phyloP scores from a whole-genome alignment of 805 yeast genomes.

The Starmerella khaoyaiensis region DNA sequence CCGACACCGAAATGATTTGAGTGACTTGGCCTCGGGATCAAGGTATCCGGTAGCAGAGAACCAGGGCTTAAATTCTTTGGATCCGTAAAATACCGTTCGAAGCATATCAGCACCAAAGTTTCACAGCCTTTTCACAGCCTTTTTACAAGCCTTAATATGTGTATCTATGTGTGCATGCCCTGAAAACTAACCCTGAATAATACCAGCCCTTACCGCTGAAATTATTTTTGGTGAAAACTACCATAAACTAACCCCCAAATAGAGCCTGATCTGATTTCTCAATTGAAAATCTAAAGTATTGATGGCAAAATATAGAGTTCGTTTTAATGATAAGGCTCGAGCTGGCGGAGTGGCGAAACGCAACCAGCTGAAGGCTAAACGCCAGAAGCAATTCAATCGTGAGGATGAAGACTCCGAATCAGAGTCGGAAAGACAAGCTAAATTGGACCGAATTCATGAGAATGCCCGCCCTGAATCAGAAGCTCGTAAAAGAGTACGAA shows the following conservation, averaged over 20 bases:
- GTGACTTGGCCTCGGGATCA: conserved; percentile 26
- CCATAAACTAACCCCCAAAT: neutral
- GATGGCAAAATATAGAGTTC: conserved; percentile 72
- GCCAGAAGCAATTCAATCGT: conserved; percentile 53
- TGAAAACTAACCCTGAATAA: neutral
- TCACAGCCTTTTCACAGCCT: neutral
- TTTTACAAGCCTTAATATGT: neutral
- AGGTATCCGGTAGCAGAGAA: conserved; percentile 77
- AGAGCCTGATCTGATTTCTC: neutral
- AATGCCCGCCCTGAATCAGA: conserved; percentile 18
- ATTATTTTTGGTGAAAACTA: neutral
- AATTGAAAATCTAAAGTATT: neutral
- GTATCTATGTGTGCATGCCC: neutral
- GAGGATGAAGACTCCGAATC: conserved; percentile 16
- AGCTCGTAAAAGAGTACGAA: conserved; percentile 17
- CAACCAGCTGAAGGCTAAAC: conserved; percentile 48
- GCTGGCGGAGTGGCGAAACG: conserved; percentile 73
- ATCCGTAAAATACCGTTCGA: conserved; percentile 51
- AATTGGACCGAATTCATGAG: conserved; percentile 11
- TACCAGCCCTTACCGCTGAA: neutral
- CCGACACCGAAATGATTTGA: conserved; percentile 20
- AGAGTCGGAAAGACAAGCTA: conserved; percentile 5
- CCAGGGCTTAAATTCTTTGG: conserved; percentile 64
- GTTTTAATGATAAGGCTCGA: conserved; percentile 78
- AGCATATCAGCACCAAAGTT: conserved; percentile 35